Evolutionary conservation across 371 early-diverging fungal genomes (phyloP).

Genomic region (Vairimorpha apis): DNA sequence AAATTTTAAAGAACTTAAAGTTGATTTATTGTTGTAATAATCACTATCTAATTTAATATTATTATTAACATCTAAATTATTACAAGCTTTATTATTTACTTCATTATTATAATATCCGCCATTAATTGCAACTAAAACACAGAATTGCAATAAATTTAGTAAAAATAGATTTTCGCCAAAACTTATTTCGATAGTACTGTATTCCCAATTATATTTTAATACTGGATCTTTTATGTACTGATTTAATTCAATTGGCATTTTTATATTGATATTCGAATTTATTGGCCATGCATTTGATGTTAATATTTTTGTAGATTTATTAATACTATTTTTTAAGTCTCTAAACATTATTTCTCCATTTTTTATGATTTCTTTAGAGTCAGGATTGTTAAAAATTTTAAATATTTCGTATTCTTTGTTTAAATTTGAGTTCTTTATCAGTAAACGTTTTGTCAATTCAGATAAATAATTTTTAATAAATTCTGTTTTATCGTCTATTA

Average conservation of each 20-base stretch:
- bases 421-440: not conserved
- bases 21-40: not conserved
- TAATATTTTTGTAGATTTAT: not conserved
- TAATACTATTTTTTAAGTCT: slow-evolving; percentile 11
- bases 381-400: not conserved
- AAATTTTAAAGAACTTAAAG: not conserved
- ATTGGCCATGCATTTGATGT: slow-evolving; percentile 29
- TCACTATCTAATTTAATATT: not conserved
- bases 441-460: slow-evolving; percentile 8
- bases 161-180: not conserved
- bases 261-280: not conserved
- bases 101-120: not conserved
- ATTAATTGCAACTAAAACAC: slow-evolving; percentile 16
- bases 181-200: slow-evolving; percentile 7
- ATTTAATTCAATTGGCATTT: slow-evolving; percentile 20
- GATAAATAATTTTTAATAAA: slow-evolving; percentile 25
- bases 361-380: slow-evolving; percentile 6
- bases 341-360: slow-evolving; percentile 32
- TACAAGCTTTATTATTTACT: not conserved
- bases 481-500: slow-evolving; percentile 29
- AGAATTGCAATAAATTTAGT: slow-evolving; percentile 37
- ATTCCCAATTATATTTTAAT: slow-evolving; percentile 25
- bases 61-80: not conserved
- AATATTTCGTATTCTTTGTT: slow-evolving; percentile 20
- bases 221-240: not conserved